Evolutionary conservation across 805 yeast species (phyloP), one percentile per base, ranked within the genome.

Genomic region (Ascoidea asiatica): DNA sequence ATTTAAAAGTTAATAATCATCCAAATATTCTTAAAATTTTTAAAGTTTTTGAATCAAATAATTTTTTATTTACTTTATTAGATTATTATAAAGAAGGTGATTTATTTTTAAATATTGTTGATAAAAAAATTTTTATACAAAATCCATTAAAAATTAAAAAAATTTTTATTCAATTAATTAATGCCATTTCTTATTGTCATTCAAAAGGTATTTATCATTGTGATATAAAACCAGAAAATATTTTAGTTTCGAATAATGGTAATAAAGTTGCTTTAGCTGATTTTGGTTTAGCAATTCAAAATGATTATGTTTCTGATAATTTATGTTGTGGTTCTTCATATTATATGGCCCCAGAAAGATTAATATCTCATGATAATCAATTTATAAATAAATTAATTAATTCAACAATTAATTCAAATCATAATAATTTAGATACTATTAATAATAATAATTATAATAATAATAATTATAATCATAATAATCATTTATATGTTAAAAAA

Each of bases 201-300:
- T 69, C 81, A 1, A 75, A 73, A 49, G 81, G 83, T n/a, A 77
- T 90, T 36, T 90, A 79, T 59, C 97, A 89, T 59, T 84, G 97
- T 57, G 97, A 89, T 62, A 76, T 89, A 51, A 92, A 92, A 65
- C 98, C 98, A 5, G 97, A 92, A 60, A 92, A 92, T 65, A 75
- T 92, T 46, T 66, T 92, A 55, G 77, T 88, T 42, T 70, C 75
- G 11, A 60, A 61, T 56, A 68, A 73, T 53, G 86, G 78, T 47
- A 58, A 69, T 44, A 70, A 64, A 45, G 65, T 81, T 46, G 73
- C 71, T 50, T 67, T 80, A 48, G 90, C 94, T 36, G 98, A 90
- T 64, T 90, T 92, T 62, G 97, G 97, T 4, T 68, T 90, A 19
- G 88, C 96, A 19, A 75, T 90, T 47, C 71, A 73, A 41, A 70